Evolutionary conservation across 257 asterid species (phyloP).

Genomic region (Verbascum thapsus): DNA sequence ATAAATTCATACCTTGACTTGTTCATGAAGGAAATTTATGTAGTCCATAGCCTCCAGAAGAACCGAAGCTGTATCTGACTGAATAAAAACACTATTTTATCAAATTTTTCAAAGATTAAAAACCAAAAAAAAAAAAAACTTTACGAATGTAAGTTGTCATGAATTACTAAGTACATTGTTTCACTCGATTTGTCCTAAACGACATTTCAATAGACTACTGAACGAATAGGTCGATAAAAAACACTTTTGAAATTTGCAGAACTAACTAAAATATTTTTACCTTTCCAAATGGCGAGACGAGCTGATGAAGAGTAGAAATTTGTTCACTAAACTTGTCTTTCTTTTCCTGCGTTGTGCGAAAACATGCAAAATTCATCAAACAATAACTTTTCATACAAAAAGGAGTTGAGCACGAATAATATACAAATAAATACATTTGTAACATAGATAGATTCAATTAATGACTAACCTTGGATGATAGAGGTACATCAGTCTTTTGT

Average conservation of each 20-base stretch:
- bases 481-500: conserved; percentile 53
- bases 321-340: conserved; percentile 61
- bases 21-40: conserved; percentile 67
- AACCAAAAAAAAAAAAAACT: no score
- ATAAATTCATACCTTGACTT: conserved; percentile 50
- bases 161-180: no score
- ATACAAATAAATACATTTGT: no score
- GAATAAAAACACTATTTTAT: not conserved
- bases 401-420: no score
- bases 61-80: conserved; percentile 72
- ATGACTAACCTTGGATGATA: conserved; percentile 65
- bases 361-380: no score
- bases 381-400: no score
- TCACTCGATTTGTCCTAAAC: no score
- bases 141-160: no score
- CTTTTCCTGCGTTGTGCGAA: conserved; percentile 41
- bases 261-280: no score
- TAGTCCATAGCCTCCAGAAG: conserved; percentile 63
- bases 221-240: not conserved
- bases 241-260: not conserved
- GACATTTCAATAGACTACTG: no score
- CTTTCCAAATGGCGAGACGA: conserved; percentile 76
- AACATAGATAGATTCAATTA: no score
- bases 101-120: no score
- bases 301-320: conserved; percentile 63